Evolutionary conservation across 2,329 filamentous ascomycete species (phyloP).

Genomic region (Pezicula neosporulosa): DNA sequence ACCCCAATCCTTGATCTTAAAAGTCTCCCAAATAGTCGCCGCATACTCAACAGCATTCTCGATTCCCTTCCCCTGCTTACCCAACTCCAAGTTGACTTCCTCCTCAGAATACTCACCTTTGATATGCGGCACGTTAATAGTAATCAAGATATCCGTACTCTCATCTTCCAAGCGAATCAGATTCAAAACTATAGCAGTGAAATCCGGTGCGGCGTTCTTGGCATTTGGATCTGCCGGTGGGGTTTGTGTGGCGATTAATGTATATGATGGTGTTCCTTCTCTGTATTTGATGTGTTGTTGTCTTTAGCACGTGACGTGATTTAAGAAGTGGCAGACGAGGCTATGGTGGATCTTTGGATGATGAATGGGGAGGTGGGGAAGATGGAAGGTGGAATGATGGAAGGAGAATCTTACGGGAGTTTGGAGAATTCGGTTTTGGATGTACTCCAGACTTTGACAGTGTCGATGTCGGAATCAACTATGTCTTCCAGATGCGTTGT

Average conservation of each 20-base stretch:
- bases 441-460: slow-evolving; percentile 63
- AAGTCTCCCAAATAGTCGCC: slow-evolving; percentile 64
- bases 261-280: slow-evolving; percentile 57
- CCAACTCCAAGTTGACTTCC: slow-evolving; percentile 64
- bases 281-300: slow-evolving; percentile 27
- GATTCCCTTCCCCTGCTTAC: slow-evolving; percentile 64
- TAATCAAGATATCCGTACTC: slow-evolving; percentile 77
- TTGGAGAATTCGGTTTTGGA: slow-evolving; percentile 56
- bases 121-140: slow-evolving; percentile 85
- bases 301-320: slow-evolving; percentile 12
- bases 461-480: slow-evolving; percentile 60
- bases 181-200: slow-evolving; percentile 74
- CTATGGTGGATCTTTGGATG: slow-evolving; percentile 1
- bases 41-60: slow-evolving; percentile 67
- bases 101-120: slow-evolving; percentile 70
- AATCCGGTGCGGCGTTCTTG: slow-evolving; percentile 39
- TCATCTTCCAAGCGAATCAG: slow-evolving; percentile 73
- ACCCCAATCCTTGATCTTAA: slow-evolving; percentile 78
- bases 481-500: slow-evolving; percentile 68
- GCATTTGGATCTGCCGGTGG: slow-evolving; percentile 31
- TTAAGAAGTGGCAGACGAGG: not conserved
- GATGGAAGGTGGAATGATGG: not conserved
- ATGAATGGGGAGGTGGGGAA: slow-evolving; percentile 12
- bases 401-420: slow-evolving; percentile 32
- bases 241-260: slow-evolving; percentile 65